Percentiles rank a stretch among this genome's conserved stretches.
Evolutionary conservation across 176 grass and related monocot species (phyloP).

Genomic region (Stipa capillata): DNA sequence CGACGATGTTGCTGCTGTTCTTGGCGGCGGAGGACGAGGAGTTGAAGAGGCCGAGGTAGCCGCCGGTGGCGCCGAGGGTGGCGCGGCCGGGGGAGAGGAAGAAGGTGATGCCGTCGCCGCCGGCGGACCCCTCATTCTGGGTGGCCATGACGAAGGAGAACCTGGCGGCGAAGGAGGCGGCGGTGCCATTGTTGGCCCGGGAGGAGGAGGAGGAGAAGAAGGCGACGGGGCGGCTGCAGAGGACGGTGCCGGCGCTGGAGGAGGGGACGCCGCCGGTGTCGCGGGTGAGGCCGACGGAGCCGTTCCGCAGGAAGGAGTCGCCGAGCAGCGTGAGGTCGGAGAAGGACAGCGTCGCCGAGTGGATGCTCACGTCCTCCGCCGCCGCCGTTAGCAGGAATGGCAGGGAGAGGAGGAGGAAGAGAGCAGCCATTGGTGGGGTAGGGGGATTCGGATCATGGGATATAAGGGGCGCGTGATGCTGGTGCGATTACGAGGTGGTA

Average conservation of each 20-base stretch:
- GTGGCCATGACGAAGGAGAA: constrained; percentile 72
- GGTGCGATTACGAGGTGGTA: background rate
- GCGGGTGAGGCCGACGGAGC: constrained; percentile 61
- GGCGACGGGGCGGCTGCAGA: constrained; percentile 60
- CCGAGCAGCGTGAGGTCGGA: constrained; percentile 76
- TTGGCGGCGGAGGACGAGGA: background rate
- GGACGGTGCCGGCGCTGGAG: constrained; percentile 64
- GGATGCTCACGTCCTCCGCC: constrained; percentile 33
- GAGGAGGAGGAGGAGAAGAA: constrained; percentile 12
- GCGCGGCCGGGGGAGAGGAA: constrained; percentile 53
- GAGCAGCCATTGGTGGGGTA: constrained; percentile 3
- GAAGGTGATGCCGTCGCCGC: constrained; percentile 82
- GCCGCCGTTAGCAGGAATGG: background rate
- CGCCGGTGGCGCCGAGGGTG: constrained; percentile 58
- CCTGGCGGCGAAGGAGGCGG: constrained; percentile 56
- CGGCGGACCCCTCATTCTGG: constrained; percentile 37
- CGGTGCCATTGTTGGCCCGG: background rate
- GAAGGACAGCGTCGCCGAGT: constrained; percentile 70
- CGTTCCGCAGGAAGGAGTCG: constrained; percentile 76
- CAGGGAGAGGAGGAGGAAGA: background rate
- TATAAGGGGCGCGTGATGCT: background rate
- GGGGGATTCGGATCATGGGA: constrained; percentile 27
- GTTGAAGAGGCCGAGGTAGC: constrained; percentile 82
- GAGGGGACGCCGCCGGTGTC: constrained; percentile 73
- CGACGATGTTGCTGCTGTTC: too few relatives aligned